A percentile compares a stretch with the other conserved stretches of the same genome.
Evolutionary conservation across 2,329 filamentous ascomycete genomes (phyloP).

Genomic region (Didymella exigua): DNA sequence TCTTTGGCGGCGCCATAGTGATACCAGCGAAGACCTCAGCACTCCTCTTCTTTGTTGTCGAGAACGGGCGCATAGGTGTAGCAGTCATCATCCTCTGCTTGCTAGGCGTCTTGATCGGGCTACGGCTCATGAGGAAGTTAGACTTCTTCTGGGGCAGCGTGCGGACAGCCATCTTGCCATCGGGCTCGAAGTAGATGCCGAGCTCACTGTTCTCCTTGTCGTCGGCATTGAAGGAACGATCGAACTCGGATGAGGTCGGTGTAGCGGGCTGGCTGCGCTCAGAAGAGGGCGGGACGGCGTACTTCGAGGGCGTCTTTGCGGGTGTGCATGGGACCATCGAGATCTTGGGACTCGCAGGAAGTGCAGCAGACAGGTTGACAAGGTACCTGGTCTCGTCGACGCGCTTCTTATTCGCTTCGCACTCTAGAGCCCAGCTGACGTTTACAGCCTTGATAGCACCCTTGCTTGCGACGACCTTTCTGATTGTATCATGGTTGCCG

Average conservation of each 20-base stretch:
- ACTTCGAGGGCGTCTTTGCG: conserved; percentile 39
- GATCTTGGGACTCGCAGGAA: conserved; percentile 27
- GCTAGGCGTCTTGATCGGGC: conserved; percentile 59
- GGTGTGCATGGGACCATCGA: conserved; percentile 37
- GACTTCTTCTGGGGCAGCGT: conserved; percentile 35
- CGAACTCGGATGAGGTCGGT: conserved; percentile 37
- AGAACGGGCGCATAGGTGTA: conserved; percentile 31
- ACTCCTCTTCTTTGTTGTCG: conserved; percentile 31
- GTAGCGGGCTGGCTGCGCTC: conserved; percentile 33
- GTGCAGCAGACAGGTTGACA: conserved; percentile 36
- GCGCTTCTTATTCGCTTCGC: conserved; percentile 43
- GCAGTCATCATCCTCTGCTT: conserved; percentile 51
- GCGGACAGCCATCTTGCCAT: conserved; percentile 56
- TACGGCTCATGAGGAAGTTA: conserved; percentile 38
- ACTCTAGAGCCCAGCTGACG: conserved; percentile 83
- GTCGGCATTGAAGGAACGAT: conserved; percentile 32
- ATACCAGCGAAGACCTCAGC: conserved; percentile 25
- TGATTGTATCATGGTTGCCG: conserved; percentile 76
- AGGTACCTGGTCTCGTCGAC: conserved; percentile 43
- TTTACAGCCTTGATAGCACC: conserved; percentile 85
- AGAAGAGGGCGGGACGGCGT: conserved; percentile 30
- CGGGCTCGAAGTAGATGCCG: conserved; percentile 46
- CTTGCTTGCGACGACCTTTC: conserved; percentile 75
- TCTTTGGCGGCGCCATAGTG: conserved; percentile 34
- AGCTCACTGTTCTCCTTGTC: conserved; percentile 47